phyloP scores from a whole-genome alignment of 208 protist species.

The Leishmania amazonensis region DNA sequence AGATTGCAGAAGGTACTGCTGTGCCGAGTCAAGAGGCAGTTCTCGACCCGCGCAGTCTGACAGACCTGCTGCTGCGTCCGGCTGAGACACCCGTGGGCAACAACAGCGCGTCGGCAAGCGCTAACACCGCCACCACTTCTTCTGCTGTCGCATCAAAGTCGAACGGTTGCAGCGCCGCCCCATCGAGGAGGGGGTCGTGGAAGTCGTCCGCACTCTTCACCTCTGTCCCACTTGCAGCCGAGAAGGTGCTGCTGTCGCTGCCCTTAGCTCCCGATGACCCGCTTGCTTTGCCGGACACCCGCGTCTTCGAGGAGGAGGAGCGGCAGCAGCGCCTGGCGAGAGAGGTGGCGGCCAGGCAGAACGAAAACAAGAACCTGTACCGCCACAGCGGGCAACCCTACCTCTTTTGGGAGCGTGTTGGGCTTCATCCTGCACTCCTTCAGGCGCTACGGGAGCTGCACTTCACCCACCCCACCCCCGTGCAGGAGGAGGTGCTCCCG shows the following conservation, averaged over 20 bases:
- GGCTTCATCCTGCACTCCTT: constrained; percentile 67
- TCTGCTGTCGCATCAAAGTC: background rate
- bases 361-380: constrained; percentile 76
- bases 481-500: constrained; percentile 85
- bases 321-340: constrained; percentile 27
- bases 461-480: constrained; percentile 86
- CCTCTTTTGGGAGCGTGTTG: constrained; percentile 84
- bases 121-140: background rate
- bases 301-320: constrained; percentile 37
- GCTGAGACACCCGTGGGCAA: background rate
- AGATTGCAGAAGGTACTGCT: constrained; percentile 66
- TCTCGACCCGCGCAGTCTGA: constrained; percentile 77
- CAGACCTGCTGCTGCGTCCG: constrained; percentile 62
- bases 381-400: constrained; percentile 75
- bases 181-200: background rate
- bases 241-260: constrained; percentile 35
- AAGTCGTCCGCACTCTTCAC: background rate
- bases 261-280: constrained; percentile 53
- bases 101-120: background rate
- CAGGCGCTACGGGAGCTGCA: constrained; percentile 67
- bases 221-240: constrained; percentile 12
- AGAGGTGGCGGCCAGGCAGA: constrained; percentile 15
- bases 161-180: background rate
- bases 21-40: constrained; percentile 55
- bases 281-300: constrained; percentile 44